A percentile compares a stretch with the other conserved stretches of the same genome.
Conservation (phyloP, 306 rosid species). For the Vigna nakashimae region DNA sequence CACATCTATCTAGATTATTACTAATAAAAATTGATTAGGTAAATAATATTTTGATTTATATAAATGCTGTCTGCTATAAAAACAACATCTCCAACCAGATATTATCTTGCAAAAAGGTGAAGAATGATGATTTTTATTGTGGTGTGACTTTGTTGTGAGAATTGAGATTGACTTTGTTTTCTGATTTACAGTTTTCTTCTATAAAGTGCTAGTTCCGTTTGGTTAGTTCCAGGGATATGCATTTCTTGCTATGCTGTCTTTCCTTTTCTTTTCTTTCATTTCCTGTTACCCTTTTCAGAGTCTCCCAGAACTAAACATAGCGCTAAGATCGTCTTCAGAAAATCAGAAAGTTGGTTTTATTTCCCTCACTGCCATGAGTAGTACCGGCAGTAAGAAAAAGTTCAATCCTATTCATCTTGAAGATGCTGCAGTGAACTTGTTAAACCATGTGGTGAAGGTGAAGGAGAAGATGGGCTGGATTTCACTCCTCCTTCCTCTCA, state of each 20-base stretch:
- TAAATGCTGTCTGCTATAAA: too few species aligned
- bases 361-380: conserved; percentile 14
- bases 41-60: too few species aligned
- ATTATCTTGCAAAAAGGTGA: neutral
- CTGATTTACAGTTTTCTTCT: neutral
- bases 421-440: conserved; percentile 54
- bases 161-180: neutral
- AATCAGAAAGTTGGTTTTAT: neutral
- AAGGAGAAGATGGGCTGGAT: conserved; percentile 59
- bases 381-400: conserved; percentile 42
- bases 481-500: conserved; percentile 58
- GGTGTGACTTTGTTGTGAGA: neutral
- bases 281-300: neutral
- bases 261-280: neutral
- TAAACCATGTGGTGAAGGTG: conserved; percentile 45
- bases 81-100: too few species aligned
- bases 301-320: neutral
- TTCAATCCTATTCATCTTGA: conserved; percentile 47
- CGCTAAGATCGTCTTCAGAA: neutral
- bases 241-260: conserved; percentile 17
- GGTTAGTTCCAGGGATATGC: neutral
- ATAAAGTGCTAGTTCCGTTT: neutral
- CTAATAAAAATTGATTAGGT: too few species aligned
- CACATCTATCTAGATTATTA: too few species aligned
- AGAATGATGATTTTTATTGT: neutral